phyloP scores from a whole-genome alignment of 257 asterid species.

The Linderniella brevidens region DNA sequence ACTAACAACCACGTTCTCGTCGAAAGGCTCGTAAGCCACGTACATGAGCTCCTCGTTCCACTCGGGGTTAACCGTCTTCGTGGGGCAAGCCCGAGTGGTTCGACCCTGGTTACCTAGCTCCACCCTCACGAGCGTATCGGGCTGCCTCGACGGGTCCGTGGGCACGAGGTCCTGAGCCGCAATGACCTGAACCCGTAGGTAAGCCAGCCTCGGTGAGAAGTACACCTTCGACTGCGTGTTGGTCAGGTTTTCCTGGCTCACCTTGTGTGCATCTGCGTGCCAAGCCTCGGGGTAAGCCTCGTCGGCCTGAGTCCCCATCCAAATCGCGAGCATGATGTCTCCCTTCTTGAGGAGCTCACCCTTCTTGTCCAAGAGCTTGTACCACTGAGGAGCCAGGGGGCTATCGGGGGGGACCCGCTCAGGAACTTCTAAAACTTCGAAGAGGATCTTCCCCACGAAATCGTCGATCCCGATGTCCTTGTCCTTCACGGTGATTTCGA shows the following conservation, averaged over 20 bases:
- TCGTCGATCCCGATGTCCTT: constrained; percentile 69
- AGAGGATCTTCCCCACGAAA: constrained; percentile 51
- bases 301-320: constrained; percentile 98
- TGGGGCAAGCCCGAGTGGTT: constrained; percentile 7
- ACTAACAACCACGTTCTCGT: constrained; percentile 31
- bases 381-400: constrained; percentile 94
- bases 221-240: constrained; percentile 70
- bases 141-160: constrained; percentile 37
- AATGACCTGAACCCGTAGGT: constrained; percentile 56
- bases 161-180: constrained; percentile 76
- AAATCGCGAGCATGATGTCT: constrained; percentile 82
- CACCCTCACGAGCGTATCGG: constrained; percentile 37
- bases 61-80: constrained; percentile 25
- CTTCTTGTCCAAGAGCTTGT: constrained; percentile 40
- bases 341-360: constrained; percentile 41
- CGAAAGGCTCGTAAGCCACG: constrained; percentile 51
- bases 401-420: constrained; percentile 80
- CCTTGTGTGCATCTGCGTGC: constrained; percentile 73
- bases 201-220: constrained; percentile 57
- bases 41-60: constrained; percentile 68
- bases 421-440: constrained; percentile 66
- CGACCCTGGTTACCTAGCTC: constrained; percentile 30
- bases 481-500: constrained; percentile 62
- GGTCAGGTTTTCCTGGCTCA: constrained; percentile 46
- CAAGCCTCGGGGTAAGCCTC: constrained; percentile 82